Base-by-base conservation (phyloP, 768 basidiomycete genomes). In the Auricularia sp. region DNA sequence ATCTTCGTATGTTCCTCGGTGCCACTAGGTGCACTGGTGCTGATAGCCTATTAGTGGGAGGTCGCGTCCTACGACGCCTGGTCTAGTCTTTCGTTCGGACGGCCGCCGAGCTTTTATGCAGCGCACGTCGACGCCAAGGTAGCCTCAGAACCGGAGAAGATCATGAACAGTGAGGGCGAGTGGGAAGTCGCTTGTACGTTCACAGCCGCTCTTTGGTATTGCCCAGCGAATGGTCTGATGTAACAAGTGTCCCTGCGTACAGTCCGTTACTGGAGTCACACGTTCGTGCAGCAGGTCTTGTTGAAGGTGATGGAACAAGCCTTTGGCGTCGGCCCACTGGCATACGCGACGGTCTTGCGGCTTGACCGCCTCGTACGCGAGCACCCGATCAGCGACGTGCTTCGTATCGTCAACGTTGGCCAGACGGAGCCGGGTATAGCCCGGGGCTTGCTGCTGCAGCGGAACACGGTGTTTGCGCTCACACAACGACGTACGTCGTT, bases 261-360 rank as follows among this genome's bases (percentile, higher is more conserved):
- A 88, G 87, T 81, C 73, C 80, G 85, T 66, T 78, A 82, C 24
- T 88, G 87, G 87, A 88, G 87, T 73, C 85, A 88, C 69, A 81
- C 83, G 56, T 88, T 87, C 67, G 77, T 81, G n/a, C 83, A 85
- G 1, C 86, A 88, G 70, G 88, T 86, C 69, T 85, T 88, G 84
- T 83, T 83, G 42, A 75, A 84, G 4, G 79, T 88, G 62, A 85
- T 86, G 66, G 87, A 88, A 68, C 86, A 88, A 72, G 87, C 87
- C 0, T 88, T 86, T 67, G 85, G 85, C 10, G 86, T 86, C 29
- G 85, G 83, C 72, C 83, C 82, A 63, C 87, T 86, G n/a, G 84
- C 84, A 10, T 88, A 88, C 66, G 80, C 84, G 11, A 86, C 84
- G 0, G 80, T 88, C 14, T 76, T 87, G 21, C 85, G 86, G 65